Evolutionary conservation across 306 rosid species (phyloP).

Genomic region (Cicer chorassanicum): DNA sequence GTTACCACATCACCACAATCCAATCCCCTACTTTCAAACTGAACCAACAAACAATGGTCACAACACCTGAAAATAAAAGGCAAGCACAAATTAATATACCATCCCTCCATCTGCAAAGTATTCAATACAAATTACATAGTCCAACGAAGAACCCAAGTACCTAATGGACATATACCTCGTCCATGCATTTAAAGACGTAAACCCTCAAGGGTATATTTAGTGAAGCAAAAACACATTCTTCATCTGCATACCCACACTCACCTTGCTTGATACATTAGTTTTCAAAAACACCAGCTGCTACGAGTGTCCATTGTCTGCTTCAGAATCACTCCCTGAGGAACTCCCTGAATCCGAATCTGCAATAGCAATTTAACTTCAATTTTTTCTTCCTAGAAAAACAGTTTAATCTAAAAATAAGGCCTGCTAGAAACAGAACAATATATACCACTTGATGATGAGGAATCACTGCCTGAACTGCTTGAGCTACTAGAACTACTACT

Average conservation of each 20-base stretch:
- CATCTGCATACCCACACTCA: conserved; percentile 35
- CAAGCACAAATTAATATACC: conserved; percentile 31
- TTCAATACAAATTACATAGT: too few species aligned
- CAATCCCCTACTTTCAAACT: conserved; percentile 19
- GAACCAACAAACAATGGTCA: conserved; percentile 42
- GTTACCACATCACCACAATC: conserved; percentile 1
- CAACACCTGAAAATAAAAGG: conserved; percentile 47
- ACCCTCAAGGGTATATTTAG: conserved; percentile 42
- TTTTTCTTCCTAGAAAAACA: neutral
- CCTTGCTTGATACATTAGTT: conserved; percentile 17
- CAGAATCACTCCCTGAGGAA: conserved; percentile 93
- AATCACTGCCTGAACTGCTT: conserved; percentile 83
- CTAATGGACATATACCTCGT: conserved; percentile 21
- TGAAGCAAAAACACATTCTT: conserved; percentile 41
- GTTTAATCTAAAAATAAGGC: neutral
- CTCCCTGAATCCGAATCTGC: conserved; percentile 94
- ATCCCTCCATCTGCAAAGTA: neutral
- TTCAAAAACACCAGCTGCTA: conserved; percentile 31
- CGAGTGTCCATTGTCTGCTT: conserved; percentile 72
- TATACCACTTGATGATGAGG: conserved; percentile 96
- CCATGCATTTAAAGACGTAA: neutral
- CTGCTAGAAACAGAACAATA: neutral
- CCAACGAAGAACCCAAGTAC: neutral
- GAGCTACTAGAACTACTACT: conserved; percentile 83
- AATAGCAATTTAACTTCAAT: conserved; percentile 6